Base-by-base conservation (phyloP, 2,329 filamentous ascomycete species). In the Cordyceps farinosa region DNA sequence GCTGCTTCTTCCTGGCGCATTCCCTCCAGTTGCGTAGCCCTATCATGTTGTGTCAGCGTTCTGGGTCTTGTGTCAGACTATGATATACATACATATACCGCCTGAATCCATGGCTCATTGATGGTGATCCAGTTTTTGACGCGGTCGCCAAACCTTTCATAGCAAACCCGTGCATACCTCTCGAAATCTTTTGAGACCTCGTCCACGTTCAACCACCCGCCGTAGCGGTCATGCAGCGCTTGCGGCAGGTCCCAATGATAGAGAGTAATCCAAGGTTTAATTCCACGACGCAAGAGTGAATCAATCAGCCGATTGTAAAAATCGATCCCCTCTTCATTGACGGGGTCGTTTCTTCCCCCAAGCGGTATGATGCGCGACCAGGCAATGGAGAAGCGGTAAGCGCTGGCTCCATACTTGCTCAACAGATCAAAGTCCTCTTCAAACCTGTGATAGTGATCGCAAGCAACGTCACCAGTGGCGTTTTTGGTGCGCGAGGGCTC, bases 311-410 rank as follows among this genome's bases (percentile, higher is more conserved):
- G 78, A 68, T 82, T 76, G 72, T 89, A 89, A 70, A 85, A 84
- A 34, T 80, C 76, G 11, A 89, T 69, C 1, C 86, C 87, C 54
- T 82, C 79, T 68, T 87, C 79, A 70, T 88, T 89, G 68, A 89
- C 68, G 1, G 85, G 82, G 67, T 89, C 86, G 52, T 86, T 77
- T 45, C 86, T 79, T 11, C 86, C 86, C 11, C 87, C 86, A 0
- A 87, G 78, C 1, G 87, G 87, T 61, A 89, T 87, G 61, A 89
- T 81, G 48, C 87, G 84, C 6, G 86, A 84, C 87, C 87, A 89
- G 9, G 85, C 85, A 42, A 89, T 75, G 4, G 86, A 88, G 71
- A 89, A 89, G 27, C 86, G 82, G 70, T 89, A 89, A 5, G 82
- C 82, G 66, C 82, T 80, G 8, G 84, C 83, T 52, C 85, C 84